Evolutionary conservation across 352 stramenopile species (phyloP), one percentile per base, ranked within the genome.

Genomic region (Thraustochytrium striatum): DNA sequence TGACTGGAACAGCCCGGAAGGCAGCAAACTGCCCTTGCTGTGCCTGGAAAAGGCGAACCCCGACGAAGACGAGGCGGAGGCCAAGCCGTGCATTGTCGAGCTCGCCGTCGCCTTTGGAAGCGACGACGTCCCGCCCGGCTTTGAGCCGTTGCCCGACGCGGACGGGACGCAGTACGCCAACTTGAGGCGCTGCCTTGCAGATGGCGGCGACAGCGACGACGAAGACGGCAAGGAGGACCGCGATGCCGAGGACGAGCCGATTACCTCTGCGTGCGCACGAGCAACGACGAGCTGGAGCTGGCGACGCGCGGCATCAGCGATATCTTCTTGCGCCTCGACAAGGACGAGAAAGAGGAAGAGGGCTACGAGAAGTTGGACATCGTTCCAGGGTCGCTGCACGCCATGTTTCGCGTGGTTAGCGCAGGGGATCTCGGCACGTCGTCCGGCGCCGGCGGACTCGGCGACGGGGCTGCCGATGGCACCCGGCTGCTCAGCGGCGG

Each of bases 71-170:
- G 21, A 44, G 28, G n/a, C 7, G 9, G 65, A 75, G 25, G 50
- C n/a, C 8, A 25, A 7, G 3, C 9, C 5, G 9, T 30, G 30
- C n/a, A 30, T 75, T 5, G 65, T 75, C 11, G 65, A 75, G 52
- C 8, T 75, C 52, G 65, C 65, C 19, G 39, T 61, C 44, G 65
- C 65, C 11, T 75, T 75, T 50, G 65, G 65, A 1, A 21, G n/a
- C 16, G 65, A 75, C 50, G 65, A 75, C 21, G 52, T 75, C 16
- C 8, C 65, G 19, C 65, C 44, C 8, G 65, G 65, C 3, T 75
- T 75, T 43, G 30, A 38, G 16, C 33, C 39, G 16, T 16, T 55
- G 47, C 16, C 16, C 16, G 47, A 16, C 25, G 47, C 47, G 25
- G 3, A 43, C 44, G 3, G 52, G 44, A 7, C 44, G 41, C 36